Evolutionary conservation across 2,329 filamentous ascomycete species (phyloP).

Genomic region (Xylaria sp.): DNA sequence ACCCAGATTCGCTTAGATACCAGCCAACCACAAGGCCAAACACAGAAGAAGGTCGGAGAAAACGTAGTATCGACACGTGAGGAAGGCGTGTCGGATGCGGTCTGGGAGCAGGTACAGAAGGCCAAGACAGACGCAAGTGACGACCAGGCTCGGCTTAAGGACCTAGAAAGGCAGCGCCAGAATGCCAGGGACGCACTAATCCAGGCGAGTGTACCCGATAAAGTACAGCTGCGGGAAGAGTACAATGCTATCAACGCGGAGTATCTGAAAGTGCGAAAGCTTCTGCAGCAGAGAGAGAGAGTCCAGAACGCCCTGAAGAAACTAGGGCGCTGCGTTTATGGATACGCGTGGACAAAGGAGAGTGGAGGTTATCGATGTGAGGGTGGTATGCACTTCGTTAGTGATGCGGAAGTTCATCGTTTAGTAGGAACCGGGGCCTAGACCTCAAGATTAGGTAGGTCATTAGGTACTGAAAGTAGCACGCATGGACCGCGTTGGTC

Average conservation of each 20-base stretch:
- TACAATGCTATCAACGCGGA: not conserved
- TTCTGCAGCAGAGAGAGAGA: not conserved
- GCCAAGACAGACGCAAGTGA: not conserved
- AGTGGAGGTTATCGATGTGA: too few relatives aligned
- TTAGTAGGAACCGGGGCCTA: too few relatives aligned
- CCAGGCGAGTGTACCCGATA: not conserved
- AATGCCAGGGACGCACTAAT: not conserved
- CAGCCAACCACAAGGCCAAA: not conserved
- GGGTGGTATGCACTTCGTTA: too few relatives aligned
- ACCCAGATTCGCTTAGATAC: not conserved
- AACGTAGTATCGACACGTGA: not conserved
- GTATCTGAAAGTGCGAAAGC: not conserved
- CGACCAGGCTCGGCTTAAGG: not conserved
- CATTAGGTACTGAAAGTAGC: too few relatives aligned
- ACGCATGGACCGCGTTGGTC: too few relatives aligned
- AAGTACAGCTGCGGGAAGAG: not conserved
- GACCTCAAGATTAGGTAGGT: too few relatives aligned
- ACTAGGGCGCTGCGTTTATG: too few relatives aligned
- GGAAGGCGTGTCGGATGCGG: not conserved
- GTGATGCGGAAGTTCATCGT: too few relatives aligned
- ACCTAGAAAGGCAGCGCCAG: not conserved
- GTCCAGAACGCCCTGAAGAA: not conserved
- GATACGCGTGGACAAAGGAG: too few relatives aligned
- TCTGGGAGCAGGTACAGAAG: not conserved
- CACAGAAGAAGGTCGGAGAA: not conserved